Percentiles rank a stretch among this genome's conserved stretches.
These are phyloP conservation scores for Suaeda aralocaspica DNA, from an alignment of 148 eudicot genomes.

Conservation along the genomic window DNA sequence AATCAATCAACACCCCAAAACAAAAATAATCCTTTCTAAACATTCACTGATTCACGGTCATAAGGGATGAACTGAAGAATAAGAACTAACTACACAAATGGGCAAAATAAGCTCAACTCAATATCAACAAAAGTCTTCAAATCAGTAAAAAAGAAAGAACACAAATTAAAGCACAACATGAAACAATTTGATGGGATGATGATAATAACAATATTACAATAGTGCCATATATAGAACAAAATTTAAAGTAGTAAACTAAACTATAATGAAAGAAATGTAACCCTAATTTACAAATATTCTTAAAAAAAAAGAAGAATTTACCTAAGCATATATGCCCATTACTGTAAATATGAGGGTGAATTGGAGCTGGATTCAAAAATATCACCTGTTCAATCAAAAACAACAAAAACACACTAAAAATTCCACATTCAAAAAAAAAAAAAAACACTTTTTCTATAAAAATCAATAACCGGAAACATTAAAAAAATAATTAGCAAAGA, in stretches of 20 bases:
- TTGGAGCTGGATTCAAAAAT: conserved; percentile 45
- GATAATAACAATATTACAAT: too few relatives aligned
- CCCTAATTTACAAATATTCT: not conserved
- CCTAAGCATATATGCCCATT: conserved; percentile 63
- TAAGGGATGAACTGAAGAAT: not conserved
- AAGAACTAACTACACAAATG: not conserved
- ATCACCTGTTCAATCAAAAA: conserved; percentile 40
- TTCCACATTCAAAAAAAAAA: conserved; percentile 8
- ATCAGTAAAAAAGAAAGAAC: not conserved
- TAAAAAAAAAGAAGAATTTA: conserved; percentile 17
- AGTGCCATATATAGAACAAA: too few relatives aligned
- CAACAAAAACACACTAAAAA: too few relatives aligned
- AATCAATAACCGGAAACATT: not conserved
- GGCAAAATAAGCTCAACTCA: not conserved
- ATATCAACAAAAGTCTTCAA: not conserved
- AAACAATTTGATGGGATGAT: too few relatives aligned
- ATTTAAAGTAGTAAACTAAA: not conserved
- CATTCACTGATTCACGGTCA: too few relatives aligned
- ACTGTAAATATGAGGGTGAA: conserved; percentile 57
- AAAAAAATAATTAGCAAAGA: not conserved
- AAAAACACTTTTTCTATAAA: not conserved
- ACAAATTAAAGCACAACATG: not conserved
- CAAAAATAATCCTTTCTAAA: not conserved
- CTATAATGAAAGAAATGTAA: not conserved
- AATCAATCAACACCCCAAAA: not conserved